Percentiles rank a stretch among this genome's conserved stretches.
These are phyloP conservation scores for Tetrahymena elliotti DNA, from an alignment of 73 alveolate genomes.

Conservation along the genomic window DNA sequence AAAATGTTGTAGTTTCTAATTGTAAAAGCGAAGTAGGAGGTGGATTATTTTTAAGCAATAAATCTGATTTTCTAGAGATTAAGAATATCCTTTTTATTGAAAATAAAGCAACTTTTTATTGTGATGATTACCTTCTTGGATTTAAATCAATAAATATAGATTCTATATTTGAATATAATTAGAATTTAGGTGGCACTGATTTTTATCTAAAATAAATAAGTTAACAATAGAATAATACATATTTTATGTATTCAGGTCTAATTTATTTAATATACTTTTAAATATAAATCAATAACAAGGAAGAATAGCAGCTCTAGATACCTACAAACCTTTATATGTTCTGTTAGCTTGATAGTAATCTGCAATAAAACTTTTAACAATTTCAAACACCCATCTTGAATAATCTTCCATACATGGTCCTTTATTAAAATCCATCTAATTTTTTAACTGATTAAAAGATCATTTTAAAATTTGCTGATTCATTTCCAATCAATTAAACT, in stretches of 20 bases:
- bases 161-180: not conserved
- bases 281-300: not conserved
- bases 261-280: not conserved
- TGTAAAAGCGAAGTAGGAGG: not conserved
- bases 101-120: not conserved
- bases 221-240: not conserved
- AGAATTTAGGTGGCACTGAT: not conserved
- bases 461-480: not conserved
- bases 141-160: not conserved
- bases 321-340: not conserved
- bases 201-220: not conserved
- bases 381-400: not conserved
- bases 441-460: not conserved
- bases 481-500: not conserved
- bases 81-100: not conserved
- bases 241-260: not conserved
- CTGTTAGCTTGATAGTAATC: not conserved
- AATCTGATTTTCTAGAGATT: not conserved
- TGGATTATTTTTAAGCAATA: not conserved
- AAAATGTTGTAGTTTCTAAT: not conserved
- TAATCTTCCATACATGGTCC: not conserved
- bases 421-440: not conserved
- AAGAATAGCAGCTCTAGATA: not conserved
- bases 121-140: not conserved
- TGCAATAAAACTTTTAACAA: not conserved